A percentile compares a stretch with the other conserved stretches of the same genome.
Conservation (phyloP, 169 alveolate genomes). For the Eimeria brunetti region DNA sequence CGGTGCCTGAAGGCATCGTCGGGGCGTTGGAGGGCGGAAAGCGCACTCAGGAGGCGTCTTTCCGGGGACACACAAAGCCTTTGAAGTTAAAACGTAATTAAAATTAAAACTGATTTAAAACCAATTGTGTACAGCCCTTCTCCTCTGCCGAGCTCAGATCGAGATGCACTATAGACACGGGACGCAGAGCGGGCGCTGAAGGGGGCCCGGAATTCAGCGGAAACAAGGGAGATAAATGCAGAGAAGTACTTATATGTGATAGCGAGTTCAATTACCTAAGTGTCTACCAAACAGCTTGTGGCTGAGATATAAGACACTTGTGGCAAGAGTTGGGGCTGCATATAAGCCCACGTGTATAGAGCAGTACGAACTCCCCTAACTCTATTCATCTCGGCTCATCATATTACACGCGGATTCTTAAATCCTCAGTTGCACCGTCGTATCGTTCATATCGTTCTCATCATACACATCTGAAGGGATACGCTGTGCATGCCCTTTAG, state of each 20-base stretch:
- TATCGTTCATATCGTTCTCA: no score
- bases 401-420: no score
- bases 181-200: not conserved
- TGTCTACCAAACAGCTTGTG: not conserved
- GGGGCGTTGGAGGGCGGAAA: not conserved
- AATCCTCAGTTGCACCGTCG: no score
- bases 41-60: slow-evolving; percentile 1
- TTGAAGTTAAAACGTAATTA: not conserved
- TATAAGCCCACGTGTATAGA: not conserved
- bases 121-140: not conserved
- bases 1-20: slow-evolving; percentile 40
- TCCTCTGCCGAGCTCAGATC: not conserved
- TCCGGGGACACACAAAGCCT: not conserved
- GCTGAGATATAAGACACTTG: not conserved
- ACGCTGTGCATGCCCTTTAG: no score
- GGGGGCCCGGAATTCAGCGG: not conserved
- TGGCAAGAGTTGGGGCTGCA: slow-evolving; percentile 1
- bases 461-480: no score
- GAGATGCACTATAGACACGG: not conserved
- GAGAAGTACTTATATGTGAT: not conserved
- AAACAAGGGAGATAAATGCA: not conserved
- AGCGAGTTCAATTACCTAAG: not conserved
- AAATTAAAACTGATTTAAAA: not conserved
- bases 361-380: no score
- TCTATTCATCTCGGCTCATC: no score